phyloP scores from a whole-genome alignment of 2,329 filamentous ascomycete genomes.

The Calonectria leucothoes region DNA sequence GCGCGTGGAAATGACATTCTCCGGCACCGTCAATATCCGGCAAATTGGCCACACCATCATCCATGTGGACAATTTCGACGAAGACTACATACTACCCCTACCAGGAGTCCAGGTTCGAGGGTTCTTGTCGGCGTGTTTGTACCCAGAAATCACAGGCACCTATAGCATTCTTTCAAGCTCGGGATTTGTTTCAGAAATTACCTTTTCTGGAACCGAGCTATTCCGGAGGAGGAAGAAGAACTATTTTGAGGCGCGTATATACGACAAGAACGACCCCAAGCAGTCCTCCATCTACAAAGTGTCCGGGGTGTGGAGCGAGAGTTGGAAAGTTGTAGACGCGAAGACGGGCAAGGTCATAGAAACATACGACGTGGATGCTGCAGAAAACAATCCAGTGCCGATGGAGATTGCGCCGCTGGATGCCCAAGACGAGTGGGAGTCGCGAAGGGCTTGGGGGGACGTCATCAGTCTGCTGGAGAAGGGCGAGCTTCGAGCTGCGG shows the following conservation, averaged over 20 bases:
- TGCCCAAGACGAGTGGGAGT: constrained; percentile 83
- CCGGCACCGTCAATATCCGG: constrained; percentile 60
- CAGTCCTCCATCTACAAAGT: constrained; percentile 24
- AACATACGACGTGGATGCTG: constrained; percentile 48
- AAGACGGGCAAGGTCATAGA: constrained; percentile 48
- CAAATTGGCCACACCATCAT: constrained; percentile 63
- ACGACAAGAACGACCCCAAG: constrained; percentile 48
- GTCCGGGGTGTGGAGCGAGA: constrained; percentile 35
- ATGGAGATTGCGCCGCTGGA: constrained; percentile 56
- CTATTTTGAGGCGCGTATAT: constrained; percentile 57
- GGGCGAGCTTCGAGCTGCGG: constrained; percentile 80
- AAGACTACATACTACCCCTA: constrained; percentile 61
- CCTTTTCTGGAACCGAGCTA: constrained; percentile 59
- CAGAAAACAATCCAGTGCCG: constrained; percentile 50
- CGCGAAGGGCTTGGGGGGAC: constrained; percentile 81
- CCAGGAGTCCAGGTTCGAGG: constrained; percentile 61
- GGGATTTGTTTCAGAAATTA: constrained; percentile 59
- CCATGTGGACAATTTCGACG: constrained; percentile 60
- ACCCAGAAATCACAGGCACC: constrained; percentile 59
- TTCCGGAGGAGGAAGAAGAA: constrained; percentile 50
- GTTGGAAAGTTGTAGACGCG: constrained; percentile 40
- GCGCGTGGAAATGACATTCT: constrained; percentile 64
- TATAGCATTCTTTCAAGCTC: constrained; percentile 59
- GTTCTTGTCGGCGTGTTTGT: constrained; percentile 58
- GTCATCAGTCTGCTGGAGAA: constrained; percentile 79